These are phyloP conservation scores for Athelia psychrophila DNA, from an alignment of 1,284 basidiomycete genomes.

Conservation along the genomic window DNA sequence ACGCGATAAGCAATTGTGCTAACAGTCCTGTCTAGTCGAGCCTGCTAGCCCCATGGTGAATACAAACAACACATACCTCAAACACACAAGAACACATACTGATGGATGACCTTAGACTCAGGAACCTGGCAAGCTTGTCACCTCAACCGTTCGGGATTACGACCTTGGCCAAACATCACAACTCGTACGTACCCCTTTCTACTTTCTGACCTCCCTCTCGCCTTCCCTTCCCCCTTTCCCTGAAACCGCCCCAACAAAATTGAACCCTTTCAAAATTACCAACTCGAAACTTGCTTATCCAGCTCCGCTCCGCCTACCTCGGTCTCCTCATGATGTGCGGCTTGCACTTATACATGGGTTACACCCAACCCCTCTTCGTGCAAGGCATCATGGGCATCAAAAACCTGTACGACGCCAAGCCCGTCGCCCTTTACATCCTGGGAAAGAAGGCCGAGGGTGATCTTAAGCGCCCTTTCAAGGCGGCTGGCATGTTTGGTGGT, in stretches of 20 bases:
- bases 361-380: slow-evolving; percentile 91
- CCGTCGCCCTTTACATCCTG: slow-evolving; percentile 75
- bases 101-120: slow-evolving; percentile 43
- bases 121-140: slow-evolving; percentile 79
- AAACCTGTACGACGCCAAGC: slow-evolving; percentile 82
- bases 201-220: not conserved
- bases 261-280: too few species aligned
- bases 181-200: slow-evolving; percentile 51
- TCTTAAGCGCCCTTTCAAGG: slow-evolving; percentile 90
- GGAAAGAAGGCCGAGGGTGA: slow-evolving; percentile 82
- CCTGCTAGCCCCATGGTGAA: slow-evolving; percentile 58
- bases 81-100: not conserved
- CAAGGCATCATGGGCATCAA: slow-evolving; percentile 91
- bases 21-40: slow-evolving; percentile 45
- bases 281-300: too few species aligned
- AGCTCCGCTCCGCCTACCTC: slow-evolving; percentile 75
- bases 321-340: slow-evolving; percentile 87
- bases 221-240: not conserved
- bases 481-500: slow-evolving; percentile 71
- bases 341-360: slow-evolving; percentile 87
- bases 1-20: slow-evolving; percentile 4
- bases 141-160: slow-evolving; percentile 94
- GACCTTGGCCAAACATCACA: slow-evolving; percentile 88
- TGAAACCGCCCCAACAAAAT: too few species aligned
- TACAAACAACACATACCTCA: slow-evolving; percentile 2